These are phyloP conservation scores for Sambucus nigra DNA, from an alignment of 129 eudicot species.

Conservation along the genomic window DNA sequence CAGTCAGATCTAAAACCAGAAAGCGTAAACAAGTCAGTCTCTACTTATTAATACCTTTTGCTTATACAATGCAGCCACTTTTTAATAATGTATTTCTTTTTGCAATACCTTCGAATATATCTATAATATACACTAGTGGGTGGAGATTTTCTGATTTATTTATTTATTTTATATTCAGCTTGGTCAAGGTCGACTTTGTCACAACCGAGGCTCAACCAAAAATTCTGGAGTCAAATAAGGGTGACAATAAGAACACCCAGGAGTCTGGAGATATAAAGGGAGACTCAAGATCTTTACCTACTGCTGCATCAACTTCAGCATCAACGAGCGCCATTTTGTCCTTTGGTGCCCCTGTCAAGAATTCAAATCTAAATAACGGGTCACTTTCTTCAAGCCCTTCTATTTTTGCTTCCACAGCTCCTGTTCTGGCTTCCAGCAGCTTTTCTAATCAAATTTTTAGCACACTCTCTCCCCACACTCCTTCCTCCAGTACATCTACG, in stretches of 20 bases:
- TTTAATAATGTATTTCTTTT: neutral
- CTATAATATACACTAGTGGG: neutral
- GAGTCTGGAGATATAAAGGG: constrained; percentile 9
- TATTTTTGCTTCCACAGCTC: constrained; percentile 10
- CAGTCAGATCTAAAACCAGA: constrained; percentile 16
- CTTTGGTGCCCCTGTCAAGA: constrained; percentile 16
- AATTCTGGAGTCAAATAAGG: constrained; percentile 12
- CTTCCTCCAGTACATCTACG: constrained; percentile 16
- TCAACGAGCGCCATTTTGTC: constrained; percentile 23
- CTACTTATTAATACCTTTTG: neutral
- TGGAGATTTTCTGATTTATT: constrained; percentile 7
- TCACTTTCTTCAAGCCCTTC: constrained; percentile 28
- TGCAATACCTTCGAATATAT: neutral
- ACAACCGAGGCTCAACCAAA: constrained; percentile 11
- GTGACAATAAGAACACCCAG: constrained; percentile 17
- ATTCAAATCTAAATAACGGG: constrained; percentile 27
- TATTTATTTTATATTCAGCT: constrained; percentile 32
- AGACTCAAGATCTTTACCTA: constrained; percentile 11
- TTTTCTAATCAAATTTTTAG: constrained; percentile 17
- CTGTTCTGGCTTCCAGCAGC: constrained; percentile 19
- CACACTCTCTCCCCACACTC: constrained; percentile 15
- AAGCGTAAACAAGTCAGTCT: constrained; percentile 23
- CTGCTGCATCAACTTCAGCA: constrained; percentile 14
- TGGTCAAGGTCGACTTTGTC: constrained; percentile 9
- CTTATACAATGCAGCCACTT: neutral